Conservation (phyloP, 306 rosid species). For the Fragaria ananassa region DNA sequence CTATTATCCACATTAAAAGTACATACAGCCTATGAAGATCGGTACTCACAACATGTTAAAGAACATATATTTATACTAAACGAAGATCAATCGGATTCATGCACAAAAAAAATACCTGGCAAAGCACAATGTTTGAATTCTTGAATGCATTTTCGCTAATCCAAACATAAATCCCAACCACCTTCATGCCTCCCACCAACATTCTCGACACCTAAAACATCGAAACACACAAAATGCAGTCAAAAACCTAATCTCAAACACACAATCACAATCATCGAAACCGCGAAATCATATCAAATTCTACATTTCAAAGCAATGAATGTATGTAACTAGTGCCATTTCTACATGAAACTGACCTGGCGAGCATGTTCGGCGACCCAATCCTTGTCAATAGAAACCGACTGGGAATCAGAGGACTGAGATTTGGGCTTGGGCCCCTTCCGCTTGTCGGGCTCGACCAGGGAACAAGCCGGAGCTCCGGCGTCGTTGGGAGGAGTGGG, state of each 20-base stretch:
- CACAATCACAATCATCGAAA: not conserved
- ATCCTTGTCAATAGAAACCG: conserved; percentile 60
- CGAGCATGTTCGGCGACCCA: conserved; percentile 97
- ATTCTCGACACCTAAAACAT: conserved; percentile 62
- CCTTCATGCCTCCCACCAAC: conserved; percentile 83
- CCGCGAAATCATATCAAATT: conserved; percentile 3
- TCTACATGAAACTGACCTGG: conserved; percentile 42
- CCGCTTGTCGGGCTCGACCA: conserved; percentile 54
- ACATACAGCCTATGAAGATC: not conserved
- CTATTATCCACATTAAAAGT: not conserved
- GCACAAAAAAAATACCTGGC: conserved; percentile 51
- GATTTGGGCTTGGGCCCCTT: conserved; percentile 65
- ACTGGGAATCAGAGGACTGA: conserved; percentile 48
- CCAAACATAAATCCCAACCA: conserved; percentile 77
- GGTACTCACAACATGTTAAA: not conserved
- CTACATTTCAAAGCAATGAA: not conserved
- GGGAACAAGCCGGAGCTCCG: conserved; percentile 53
- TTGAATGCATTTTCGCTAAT: conserved; percentile 56
- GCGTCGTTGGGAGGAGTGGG: conserved; percentile 80
- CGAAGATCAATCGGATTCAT: not conserved
- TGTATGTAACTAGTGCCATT: no score
- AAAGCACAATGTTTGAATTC: conserved; percentile 69
- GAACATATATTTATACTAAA: not conserved
- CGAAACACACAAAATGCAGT: not conserved
- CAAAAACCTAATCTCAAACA: not conserved